These are phyloP conservation scores for Citeromyces hawaiiensis DNA, from an alignment of 1,139 yeast genomes.

Conservation along the genomic window DNA sequence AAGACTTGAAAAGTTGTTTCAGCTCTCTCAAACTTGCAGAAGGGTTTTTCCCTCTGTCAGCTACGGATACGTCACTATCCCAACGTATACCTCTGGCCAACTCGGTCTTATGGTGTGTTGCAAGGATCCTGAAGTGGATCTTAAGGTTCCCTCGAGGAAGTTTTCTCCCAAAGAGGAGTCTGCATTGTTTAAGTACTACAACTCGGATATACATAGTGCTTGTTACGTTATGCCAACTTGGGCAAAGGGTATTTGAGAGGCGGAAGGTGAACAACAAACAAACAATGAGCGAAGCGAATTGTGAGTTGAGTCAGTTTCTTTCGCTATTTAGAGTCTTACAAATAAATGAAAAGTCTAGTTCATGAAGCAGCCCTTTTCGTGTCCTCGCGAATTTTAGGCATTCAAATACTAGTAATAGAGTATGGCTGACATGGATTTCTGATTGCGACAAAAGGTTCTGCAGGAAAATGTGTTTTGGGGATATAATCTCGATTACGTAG, in stretches of 20 bases:
- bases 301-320: too few species aligned
- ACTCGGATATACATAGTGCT: slow-evolving; percentile 67
- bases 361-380: too few species aligned
- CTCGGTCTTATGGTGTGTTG: slow-evolving; percentile 90
- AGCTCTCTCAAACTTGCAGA: slow-evolving; percentile 61
- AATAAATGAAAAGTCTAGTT: too few species aligned
- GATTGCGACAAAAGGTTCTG: too few species aligned
- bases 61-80: slow-evolving; percentile 80
- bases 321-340: too few species aligned
- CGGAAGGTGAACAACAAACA: too few species aligned
- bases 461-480: too few species aligned
- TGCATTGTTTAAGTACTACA: slow-evolving; percentile 65
- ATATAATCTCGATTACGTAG: too few species aligned
- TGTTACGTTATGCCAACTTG: slow-evolving; percentile 82
- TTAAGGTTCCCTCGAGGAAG: slow-evolving; percentile 55
- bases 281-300: too few species aligned
- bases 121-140: slow-evolving; percentile 52
- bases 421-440: too few species aligned
- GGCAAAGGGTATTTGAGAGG: slow-evolving; percentile 29
- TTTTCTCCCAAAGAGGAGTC: slow-evolving; percentile 51
- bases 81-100: slow-evolving; percentile 90
- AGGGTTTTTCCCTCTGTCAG: slow-evolving; percentile 80
- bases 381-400: too few species aligned
- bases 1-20: slow-evolving; percentile 66
- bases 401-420: too few species aligned